These are phyloP conservation scores for Lactarius quietus DNA, from an alignment of 768 basidiomycete species.

Conservation along the genomic window DNA sequence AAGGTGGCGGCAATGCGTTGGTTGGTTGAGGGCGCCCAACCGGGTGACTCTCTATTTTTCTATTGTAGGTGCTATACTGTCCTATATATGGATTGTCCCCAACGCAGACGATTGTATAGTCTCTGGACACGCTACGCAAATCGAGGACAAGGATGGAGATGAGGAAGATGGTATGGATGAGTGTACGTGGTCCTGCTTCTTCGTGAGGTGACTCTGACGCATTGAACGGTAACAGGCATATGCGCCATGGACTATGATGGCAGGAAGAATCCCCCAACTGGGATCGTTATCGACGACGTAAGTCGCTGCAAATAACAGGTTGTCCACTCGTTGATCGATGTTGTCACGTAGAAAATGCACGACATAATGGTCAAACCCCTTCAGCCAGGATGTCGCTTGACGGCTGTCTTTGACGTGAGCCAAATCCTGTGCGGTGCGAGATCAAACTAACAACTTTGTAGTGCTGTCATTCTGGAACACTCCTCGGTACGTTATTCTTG, in stretches of 20 bases:
- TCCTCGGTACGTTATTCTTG: constrained; percentile 10
- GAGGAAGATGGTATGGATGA: not conserved
- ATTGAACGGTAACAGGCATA: not conserved
- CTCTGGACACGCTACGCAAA: constrained; percentile 5
- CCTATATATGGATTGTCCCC: not conserved
- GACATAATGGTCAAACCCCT: constrained; percentile 3
- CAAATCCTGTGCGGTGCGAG: not conserved
- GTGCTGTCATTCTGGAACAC: constrained; percentile 8
- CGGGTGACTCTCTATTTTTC: not conserved
- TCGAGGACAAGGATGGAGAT: not conserved
- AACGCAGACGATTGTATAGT: not conserved
- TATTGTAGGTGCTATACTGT: constrained; percentile 1
- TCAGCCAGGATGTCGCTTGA: constrained; percentile 6
- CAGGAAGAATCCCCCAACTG: not conserved
- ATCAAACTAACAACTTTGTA: not conserved
- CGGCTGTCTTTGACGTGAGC: constrained; percentile 7
- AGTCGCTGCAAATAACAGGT: not conserved
- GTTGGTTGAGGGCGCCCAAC: not conserved
- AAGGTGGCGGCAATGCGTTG: not conserved
- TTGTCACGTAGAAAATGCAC: not conserved
- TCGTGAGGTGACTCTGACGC: not conserved
- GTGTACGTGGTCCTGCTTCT: not conserved
- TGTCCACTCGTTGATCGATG: not conserved
- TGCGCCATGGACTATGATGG: not conserved
- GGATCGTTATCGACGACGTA: constrained; percentile 7